Evolutionary conservation across 1,284 basidiomycete species (phyloP).

Genomic region (Wallemia ichthyophaga): DNA sequence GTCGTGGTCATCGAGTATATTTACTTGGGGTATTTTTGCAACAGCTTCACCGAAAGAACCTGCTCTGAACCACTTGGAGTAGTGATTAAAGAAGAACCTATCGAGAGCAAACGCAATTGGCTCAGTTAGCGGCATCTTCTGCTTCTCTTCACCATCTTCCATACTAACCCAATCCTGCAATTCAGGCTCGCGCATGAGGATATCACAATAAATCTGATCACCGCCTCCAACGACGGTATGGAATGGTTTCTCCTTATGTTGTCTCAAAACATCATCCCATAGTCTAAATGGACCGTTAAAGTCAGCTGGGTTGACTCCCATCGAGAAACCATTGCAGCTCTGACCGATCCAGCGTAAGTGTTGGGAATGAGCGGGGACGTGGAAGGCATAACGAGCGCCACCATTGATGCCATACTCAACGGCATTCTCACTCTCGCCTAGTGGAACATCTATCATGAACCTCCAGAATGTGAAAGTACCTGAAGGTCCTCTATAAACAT

Average conservation of each 20-base stretch:
- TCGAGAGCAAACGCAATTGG: conserved; percentile 56
- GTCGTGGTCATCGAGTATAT: conserved; percentile 30
- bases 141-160: conserved; percentile 31
- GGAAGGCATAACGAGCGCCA: conserved; percentile 29
- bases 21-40: conserved; percentile 27
- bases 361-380: not conserved
- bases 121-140: conserved; percentile 29
- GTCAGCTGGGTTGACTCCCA: conserved; percentile 18
- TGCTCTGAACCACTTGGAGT: conserved; percentile 30
- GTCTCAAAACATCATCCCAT: conserved; percentile 63
- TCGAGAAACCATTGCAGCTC: conserved; percentile 24
- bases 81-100: conserved; percentile 22
- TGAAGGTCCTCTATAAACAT: conserved; percentile 37
- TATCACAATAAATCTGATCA: conserved; percentile 26
- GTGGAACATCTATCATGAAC: conserved; percentile 57
- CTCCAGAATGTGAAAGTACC: conserved; percentile 77
- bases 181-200: conserved; percentile 18
- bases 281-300: conserved; percentile 22
- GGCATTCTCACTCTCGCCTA: conserved; percentile 40
- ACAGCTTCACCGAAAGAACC: conserved; percentile 82
- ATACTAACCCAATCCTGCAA: conserved; percentile 47
- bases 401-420: conserved; percentile 48
- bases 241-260: conserved; percentile 50
- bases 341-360: conserved; percentile 1
- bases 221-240: conserved; percentile 61